A percentile compares a stretch with the other conserved stretches of the same genome.
Conservation (phyloP, 2,329 filamentous ascomycete species). For the Graphilbum sp. region DNA sequence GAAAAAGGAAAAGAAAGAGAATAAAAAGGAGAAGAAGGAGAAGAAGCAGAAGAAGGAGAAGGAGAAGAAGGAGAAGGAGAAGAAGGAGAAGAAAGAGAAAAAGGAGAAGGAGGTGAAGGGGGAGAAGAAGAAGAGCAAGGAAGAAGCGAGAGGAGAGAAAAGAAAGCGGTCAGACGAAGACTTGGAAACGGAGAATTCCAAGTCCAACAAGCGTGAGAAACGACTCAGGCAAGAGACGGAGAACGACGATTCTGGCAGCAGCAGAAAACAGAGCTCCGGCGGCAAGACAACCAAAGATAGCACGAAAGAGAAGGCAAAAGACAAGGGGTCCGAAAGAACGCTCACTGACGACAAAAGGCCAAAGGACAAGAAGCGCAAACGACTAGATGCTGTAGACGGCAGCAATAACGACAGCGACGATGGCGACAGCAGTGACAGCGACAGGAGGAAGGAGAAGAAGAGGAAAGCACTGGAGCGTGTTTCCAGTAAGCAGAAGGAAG, state of each 20-base stretch:
- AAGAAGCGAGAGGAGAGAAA: slow-evolving; percentile 16
- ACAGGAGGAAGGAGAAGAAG: slow-evolving; percentile 11
- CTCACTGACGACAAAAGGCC: slow-evolving; percentile 4
- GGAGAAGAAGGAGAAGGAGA: background rate
- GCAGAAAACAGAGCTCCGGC: slow-evolving; percentile 12
- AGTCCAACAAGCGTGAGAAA: slow-evolving; percentile 19
- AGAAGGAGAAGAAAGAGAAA: slow-evolving; percentile 21
- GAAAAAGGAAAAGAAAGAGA: slow-evolving; percentile 3
- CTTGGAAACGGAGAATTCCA: slow-evolving; percentile 29
- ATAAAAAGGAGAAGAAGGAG: slow-evolving; percentile 6
- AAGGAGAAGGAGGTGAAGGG: slow-evolving; percentile 5
- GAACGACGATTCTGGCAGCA: slow-evolving; percentile 9
- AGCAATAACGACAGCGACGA: slow-evolving; percentile 18
- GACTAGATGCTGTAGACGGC: slow-evolving; percentile 8
- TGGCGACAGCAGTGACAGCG: slow-evolving; percentile 10
- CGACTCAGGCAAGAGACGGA: slow-evolving; percentile 10
- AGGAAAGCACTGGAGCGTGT: too few species aligned
- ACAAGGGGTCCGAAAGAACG: too few species aligned
- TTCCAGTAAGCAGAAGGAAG: too few species aligned
- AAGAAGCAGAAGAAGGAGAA: slow-evolving; percentile 9
- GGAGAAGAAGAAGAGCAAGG: slow-evolving; percentile 19
- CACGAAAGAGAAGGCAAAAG: slow-evolving; percentile 10
- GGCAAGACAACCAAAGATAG: background rate
- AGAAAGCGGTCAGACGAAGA: slow-evolving; percentile 17
- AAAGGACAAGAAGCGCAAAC: slow-evolving; percentile 4